Conservation (phyloP, 2,329 filamentous ascomycete species). For the Cylindrodendrum hubeiense region DNA sequence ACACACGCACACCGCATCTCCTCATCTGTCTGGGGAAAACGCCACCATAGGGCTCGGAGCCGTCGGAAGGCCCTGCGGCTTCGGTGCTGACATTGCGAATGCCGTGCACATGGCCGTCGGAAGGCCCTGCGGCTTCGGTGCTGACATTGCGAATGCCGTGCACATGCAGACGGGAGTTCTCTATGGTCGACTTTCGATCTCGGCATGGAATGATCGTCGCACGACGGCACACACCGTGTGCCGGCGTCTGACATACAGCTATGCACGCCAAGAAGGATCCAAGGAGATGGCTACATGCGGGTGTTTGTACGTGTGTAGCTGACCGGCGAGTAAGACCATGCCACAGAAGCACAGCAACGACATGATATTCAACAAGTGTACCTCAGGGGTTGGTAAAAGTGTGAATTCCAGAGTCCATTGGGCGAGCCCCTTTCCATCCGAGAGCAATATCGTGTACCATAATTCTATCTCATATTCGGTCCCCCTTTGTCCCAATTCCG, state of each 20-base stretch:
- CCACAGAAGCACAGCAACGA: background rate
- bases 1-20: too few species aligned
- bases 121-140: background rate
- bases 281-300: background rate
- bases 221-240: background rate
- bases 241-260: conserved; percentile 1
- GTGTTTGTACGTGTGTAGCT: background rate
- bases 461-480: conserved; percentile 19
- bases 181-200: too few species aligned
- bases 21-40: too few species aligned
- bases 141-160: background rate
- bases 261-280: conserved; percentile 4
- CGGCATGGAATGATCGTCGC: background rate
- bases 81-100: background rate
- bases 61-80: too few species aligned
- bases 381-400: background rate
- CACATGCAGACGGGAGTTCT: background rate
- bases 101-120: background rate
- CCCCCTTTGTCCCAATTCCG: conserved; percentile 4
- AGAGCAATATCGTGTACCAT: conserved; percentile 15
- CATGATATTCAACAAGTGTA: background rate
- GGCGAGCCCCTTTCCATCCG: conserved; percentile 9
- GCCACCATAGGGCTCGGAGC: too few species aligned
- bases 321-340: background rate
- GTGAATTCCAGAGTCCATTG: conserved; percentile 6